Evolutionary conservation across 169 alveolate species (phyloP), one percentile per base, ranked within the genome.

Genomic region (Eimeria maxima): DNA sequence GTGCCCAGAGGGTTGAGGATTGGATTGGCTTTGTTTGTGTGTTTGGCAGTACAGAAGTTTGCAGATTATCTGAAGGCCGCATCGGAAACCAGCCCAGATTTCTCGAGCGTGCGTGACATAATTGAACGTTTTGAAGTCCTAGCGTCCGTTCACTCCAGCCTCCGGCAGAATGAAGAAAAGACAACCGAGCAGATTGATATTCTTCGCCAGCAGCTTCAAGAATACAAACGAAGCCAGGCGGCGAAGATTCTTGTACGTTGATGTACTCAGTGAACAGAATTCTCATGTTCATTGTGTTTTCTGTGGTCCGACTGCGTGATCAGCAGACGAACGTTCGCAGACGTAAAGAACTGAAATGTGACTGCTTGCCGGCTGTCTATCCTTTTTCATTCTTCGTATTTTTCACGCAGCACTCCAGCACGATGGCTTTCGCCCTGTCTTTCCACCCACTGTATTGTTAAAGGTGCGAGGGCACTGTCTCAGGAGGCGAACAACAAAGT

Each of bases 401-500:
- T 69, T 69, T 13, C 78, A 69, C 47, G 78, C 78, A 29, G 78
- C 47, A 69, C 47, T 24, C 11, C 47, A 69, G 22, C 78, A 24
- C 78, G 10, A 18, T 69, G 78, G 27, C 8, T 24, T 65, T 24
- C 78, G 47, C 47, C 24, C 78, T 69, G 24, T 29, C 24, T 69
- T 69, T 7, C 22, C 29, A 42, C 38, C 63, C 22, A n/a, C 13
- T 76, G 60, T 76, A 33, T 20, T 5, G 16, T 44, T 42, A 47
- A 76, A 76, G 65, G 45, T 69, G 47, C 78, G 78, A 27, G 78
- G 42, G 22, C 78, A 29, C 27, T 81, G 16, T 81, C 73, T 44
- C 90, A 81, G 90, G 90, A 81, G 71, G 90, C 90, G 29, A 81
- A 50, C 71, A 81, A 81, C 90, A 81, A 81, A 27, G 90, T 81